Conservation (phyloP, 2,329 filamentous ascomycete genomes). For the Alternaria ventricosa region DNA sequence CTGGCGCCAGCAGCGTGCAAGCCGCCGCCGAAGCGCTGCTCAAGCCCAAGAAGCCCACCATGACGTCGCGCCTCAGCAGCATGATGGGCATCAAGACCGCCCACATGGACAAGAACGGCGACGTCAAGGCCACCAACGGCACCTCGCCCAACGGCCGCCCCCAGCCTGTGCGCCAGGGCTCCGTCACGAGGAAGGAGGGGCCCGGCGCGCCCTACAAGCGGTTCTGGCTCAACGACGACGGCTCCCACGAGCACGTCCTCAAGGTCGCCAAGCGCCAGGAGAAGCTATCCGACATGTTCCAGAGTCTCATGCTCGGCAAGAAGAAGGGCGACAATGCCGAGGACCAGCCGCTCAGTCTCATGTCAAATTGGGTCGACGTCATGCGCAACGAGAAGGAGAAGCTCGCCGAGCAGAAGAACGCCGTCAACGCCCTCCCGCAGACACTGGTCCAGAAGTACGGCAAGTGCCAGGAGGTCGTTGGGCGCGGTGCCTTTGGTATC, state of each 20-base stretch:
- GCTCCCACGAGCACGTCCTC: constrained; percentile 84
- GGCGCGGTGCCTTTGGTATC: constrained; percentile 94
- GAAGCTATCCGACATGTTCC: constrained; percentile 91
- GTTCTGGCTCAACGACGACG: constrained; percentile 67
- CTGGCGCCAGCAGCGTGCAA: constrained; percentile 35
- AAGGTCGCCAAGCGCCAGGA: constrained; percentile 92
- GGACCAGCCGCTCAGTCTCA: constrained; percentile 86
- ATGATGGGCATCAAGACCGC: constrained; percentile 47
- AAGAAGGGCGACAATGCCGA: constrained; percentile 74
- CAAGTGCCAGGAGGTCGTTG: constrained; percentile 96
- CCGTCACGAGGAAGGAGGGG: constrained; percentile 39
- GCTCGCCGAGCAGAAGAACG: constrained; percentile 75
- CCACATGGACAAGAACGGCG: constrained; percentile 35
- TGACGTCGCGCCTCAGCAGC: constrained; percentile 52
- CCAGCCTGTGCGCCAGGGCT: constrained; percentile 38
- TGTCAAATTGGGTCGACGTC: constrained; percentile 95
- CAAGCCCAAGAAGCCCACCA: constrained; percentile 50
- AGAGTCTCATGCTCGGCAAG: constrained; percentile 79
- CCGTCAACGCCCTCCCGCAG: constrained; percentile 74
- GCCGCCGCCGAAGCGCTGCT: constrained; percentile 42
- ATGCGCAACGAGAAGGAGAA: constrained; percentile 85
- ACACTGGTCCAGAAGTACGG: constrained; percentile 96
- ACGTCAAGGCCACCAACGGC: constrained; percentile 38
- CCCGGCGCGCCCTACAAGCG: constrained; percentile 46
- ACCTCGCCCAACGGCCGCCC: constrained; percentile 33